Percentiles rank a stretch among this genome's conserved stretches.
Evolutionary conservation across 305 asterid species (phyloP).

Genomic region (Fraxinus greggii): DNA sequence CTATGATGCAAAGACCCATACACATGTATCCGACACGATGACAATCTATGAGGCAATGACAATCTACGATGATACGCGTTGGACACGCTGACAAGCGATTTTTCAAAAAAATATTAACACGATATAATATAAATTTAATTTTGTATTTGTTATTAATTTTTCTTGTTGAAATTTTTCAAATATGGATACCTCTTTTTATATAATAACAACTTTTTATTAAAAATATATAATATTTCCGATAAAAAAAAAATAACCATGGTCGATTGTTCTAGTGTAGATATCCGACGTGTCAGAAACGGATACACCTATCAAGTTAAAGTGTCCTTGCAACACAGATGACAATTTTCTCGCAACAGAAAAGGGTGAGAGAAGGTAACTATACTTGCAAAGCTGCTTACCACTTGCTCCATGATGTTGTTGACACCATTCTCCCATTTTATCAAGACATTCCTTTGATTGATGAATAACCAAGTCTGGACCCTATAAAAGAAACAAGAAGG

Average conservation of each 20-base stretch:
- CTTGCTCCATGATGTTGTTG: conserved; percentile 82
- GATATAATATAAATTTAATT: too few species aligned
- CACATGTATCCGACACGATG: too few species aligned
- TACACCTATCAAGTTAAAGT: neutral
- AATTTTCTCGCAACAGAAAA: neutral
- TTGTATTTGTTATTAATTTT: too few species aligned
- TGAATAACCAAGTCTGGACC: conserved; percentile 91
- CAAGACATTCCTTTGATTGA: conserved; percentile 77
- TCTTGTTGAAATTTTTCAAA: neutral
- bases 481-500: conserved; percentile 32
- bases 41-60: too few species aligned
- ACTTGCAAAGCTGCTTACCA: conserved; percentile 48
- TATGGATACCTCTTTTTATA: too few species aligned
- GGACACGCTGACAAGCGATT: neutral
- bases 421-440: conserved; percentile 95
- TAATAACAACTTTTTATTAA: too few species aligned
- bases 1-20: neutral
- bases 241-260: neutral
- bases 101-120: neutral
- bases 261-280: too few species aligned
- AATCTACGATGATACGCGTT: neutral
- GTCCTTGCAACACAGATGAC: neutral
- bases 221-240: neutral
- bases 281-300: neutral
- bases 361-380: conserved; percentile 11